Evolutionary conservation across 768 basidiomycete genomes (phyloP), one percentile per base, ranked within the genome.

Genomic region (Lactarius akahatsu): DNA sequence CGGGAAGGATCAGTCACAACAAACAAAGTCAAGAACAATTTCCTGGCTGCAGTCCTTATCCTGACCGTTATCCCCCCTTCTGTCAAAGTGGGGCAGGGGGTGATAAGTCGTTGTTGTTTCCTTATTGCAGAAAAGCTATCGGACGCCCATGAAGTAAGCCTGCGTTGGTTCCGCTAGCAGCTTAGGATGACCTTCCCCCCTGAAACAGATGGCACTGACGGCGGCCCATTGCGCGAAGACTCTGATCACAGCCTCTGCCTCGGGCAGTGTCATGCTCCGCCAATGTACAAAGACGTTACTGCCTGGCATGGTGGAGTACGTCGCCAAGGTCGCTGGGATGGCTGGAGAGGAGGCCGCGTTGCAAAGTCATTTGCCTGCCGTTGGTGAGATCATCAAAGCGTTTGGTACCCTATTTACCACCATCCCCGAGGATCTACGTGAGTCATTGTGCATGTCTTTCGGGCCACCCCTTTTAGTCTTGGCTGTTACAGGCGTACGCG

Each of bases 141-240:
- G 20, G 91, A 89, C 43, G 78, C 77, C 0, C 80, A 85, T 70
- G 91, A 94, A 71, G 93, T 92, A 70, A 69, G 78, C 71, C 36
- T 30, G 20, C 8, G 54, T 70, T 41, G 13, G 47, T 32, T 40
- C 28, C 20, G 28, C 40, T 32, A 28, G 55, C 40, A 43, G 60
- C 34, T 30, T 18, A 2, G 23, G 40, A 56, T 59, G n/a, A 57
- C 54, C 61, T 45, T 28, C 3, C 50, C 15, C 63, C 23, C 57
- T n/a, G 30, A 23, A 34, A 34, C 64, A 97, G 92, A 79, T 87
- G 47, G 86, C 90, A 1, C 74, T 93, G n/a, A 92, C 91, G 2
- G 94, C 95, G 1, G 85, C 90, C 2, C 94, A 98, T 71, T 98
- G 96, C 72, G 86, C 91, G 1, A 92, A 91, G 73, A 96, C 95